Evolutionary conservation across 1,284 basidiomycete species (phyloP), one percentile per base, ranked within the genome.

Genomic region (Singerocomus rubriflavus): DNA sequence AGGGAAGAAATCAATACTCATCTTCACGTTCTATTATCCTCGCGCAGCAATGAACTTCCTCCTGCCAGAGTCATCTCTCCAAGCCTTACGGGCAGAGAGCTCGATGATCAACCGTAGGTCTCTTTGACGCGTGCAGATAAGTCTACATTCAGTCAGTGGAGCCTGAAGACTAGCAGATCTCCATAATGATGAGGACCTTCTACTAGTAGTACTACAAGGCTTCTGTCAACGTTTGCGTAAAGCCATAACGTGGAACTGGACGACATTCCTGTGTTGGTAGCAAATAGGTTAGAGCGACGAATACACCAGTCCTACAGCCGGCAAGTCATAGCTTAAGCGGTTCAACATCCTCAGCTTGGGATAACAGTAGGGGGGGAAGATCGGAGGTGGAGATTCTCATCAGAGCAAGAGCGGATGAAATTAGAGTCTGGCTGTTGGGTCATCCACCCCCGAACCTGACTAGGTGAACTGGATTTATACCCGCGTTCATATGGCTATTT

Each of bases 261-360:
- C 27, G 36, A 7, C 13, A 34, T 37, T 47, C 35, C 30, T 68
- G 62, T 38, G 53, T 38, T 4, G 63, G 53, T 36, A 52, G 4
- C n/a, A 64, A 67, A 21, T 53, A 57, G 57, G 2, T 5, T 13
- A 26, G 48, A 37, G 30, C 50, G 55, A 25, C 54, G 62, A 2
- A 53, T 67, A 61, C 17, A 33, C 62, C 44, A 66, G 62, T 14
- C 42, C 60, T 14, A 45, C 43, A 13, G 56, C 52, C 5, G 62
- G 63, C 30, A 35, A 29, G 62, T 21, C 21, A 21, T 21, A 21
- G 21, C 21, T 21, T 21, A 21, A 21, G 21, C 21, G 21, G 21
- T 21, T 21, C 21, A 21, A 2, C 21, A 21, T 21, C 21, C 21
- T 21, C 21, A 21, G 21, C 21, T 4, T 21, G 21, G 21, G 21